Conservation (phyloP, 176 grass and related monocot genomes). For the Eragrostis curvula region DNA sequence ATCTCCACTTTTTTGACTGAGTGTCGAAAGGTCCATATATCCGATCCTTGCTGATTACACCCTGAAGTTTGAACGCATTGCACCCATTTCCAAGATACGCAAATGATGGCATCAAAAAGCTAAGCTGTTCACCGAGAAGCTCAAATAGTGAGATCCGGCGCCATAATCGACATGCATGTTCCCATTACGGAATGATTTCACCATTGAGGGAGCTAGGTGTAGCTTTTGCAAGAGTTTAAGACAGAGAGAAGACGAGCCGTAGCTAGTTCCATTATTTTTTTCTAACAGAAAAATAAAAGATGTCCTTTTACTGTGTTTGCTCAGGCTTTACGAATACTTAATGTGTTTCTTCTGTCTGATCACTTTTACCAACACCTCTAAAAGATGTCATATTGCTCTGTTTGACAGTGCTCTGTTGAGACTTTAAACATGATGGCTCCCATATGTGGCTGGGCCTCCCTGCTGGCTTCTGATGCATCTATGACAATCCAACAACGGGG, state of each 20-base stretch:
- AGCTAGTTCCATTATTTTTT: background rate
- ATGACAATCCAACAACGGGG: slow-evolving; percentile 26
- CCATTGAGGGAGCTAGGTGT: background rate
- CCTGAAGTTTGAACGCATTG: background rate
- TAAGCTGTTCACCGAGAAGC: background rate
- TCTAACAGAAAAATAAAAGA: background rate
- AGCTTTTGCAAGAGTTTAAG: background rate
- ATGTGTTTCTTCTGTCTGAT: slow-evolving; percentile 36
- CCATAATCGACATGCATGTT: background rate
- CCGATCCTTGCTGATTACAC: background rate
- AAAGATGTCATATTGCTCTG: slow-evolving; percentile 20
- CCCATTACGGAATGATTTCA: background rate
- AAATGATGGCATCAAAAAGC: slow-evolving; percentile 24
- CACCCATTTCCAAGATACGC: background rate
- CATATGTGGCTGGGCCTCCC: background rate
- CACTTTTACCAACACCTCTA: slow-evolving; percentile 35
- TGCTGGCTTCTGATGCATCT: slow-evolving; percentile 31
- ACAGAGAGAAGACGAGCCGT: background rate
- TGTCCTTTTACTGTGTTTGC: slow-evolving; percentile 22
- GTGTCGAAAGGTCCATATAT: background rate
- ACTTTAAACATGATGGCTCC: background rate
- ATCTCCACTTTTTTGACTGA: slow-evolving; percentile 26
- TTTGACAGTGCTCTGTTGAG: background rate
- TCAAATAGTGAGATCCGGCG: background rate
- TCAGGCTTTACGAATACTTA: slow-evolving; percentile 48